These are phyloP conservation scores for Blastocystis sp. DNA, from an alignment of 352 stramenopile genomes.

Conservation along the genomic window DNA sequence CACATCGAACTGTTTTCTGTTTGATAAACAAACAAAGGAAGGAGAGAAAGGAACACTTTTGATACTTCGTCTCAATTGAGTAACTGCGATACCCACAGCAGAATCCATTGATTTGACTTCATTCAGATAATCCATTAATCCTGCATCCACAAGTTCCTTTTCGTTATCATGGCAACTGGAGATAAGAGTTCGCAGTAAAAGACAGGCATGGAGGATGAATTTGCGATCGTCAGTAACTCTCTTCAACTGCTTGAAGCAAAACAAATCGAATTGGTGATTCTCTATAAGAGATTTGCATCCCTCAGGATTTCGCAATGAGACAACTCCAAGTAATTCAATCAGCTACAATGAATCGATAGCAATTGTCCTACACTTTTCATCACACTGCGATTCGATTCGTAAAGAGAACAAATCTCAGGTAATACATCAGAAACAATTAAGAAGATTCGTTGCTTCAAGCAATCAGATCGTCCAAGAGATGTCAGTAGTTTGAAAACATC, in stretches of 20 bases:
- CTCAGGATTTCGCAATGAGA: not conserved
- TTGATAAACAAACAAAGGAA: not conserved
- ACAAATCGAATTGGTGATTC: not conserved
- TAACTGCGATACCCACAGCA: not conserved
- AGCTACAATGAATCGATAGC: not conserved
- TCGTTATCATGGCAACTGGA: not conserved
- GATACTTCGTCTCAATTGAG: not conserved
- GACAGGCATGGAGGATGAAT: not conserved
- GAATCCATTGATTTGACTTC: not conserved
- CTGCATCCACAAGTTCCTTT: not conserved
- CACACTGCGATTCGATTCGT: not conserved
- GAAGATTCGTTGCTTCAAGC: not conserved
- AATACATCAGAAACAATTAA: not conserved
- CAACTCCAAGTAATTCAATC: not conserved
- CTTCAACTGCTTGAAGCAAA: constrained; percentile 1
- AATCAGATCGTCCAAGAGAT: not conserved
- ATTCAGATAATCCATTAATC: not conserved
- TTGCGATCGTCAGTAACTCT: not conserved
- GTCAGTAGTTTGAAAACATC: not conserved
- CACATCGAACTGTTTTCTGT: not conserved
- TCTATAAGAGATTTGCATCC: not conserved
- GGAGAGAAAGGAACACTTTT: not conserved
- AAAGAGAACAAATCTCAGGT: not conserved
- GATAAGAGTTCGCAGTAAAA: not conserved
- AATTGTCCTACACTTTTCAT: not conserved